phyloP scores from a whole-genome alignment of 1,284 basidiomycete genomes.

The Mycosarcoma mackinlayi region DNA sequence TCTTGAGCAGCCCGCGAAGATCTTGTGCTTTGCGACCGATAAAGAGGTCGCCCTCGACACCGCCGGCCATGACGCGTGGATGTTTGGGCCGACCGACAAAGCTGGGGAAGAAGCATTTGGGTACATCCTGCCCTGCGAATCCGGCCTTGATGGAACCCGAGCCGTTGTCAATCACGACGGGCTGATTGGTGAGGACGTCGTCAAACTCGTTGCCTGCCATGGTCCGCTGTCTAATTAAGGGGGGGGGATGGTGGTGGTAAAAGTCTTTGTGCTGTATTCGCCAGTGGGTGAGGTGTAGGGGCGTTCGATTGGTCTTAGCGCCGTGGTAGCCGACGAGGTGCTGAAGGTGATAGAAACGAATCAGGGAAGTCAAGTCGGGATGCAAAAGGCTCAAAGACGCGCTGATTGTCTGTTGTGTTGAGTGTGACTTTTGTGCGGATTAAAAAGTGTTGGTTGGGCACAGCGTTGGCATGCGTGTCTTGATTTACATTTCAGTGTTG shows the following conservation, averaged over 20 bases:
- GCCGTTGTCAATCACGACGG: conserved; percentile 68
- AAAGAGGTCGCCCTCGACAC: conserved; percentile 67
- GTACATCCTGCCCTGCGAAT: conserved; percentile 66
- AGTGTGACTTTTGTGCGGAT: background rate
- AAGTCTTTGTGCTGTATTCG: background rate
- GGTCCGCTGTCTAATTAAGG: no score
- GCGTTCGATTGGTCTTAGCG: background rate
- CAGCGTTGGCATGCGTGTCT: conserved; percentile 4
- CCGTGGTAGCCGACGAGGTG: no score
- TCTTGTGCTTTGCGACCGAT: conserved; percentile 66
- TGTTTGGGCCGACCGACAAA: conserved; percentile 67
- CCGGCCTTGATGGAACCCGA: conserved; percentile 68
- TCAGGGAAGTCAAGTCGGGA: background rate
- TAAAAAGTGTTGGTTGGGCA: conserved; percentile 13
- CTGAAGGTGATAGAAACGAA: background rate
- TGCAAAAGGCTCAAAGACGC: conserved; percentile 2
- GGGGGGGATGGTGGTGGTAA: conserved; percentile 1
- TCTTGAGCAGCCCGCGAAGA: conserved; percentile 63
- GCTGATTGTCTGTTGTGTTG: background rate
- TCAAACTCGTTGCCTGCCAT: conserved; percentile 62
- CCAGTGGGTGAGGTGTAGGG: background rate
- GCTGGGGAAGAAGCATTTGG: conserved; percentile 67
- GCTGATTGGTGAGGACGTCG: conserved; percentile 68
- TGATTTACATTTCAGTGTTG: background rate
- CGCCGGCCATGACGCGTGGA: conserved; percentile 66